phyloP scores from a whole-genome alignment of 768 basidiomycete species.

The Termitomyces sp. region DNA sequence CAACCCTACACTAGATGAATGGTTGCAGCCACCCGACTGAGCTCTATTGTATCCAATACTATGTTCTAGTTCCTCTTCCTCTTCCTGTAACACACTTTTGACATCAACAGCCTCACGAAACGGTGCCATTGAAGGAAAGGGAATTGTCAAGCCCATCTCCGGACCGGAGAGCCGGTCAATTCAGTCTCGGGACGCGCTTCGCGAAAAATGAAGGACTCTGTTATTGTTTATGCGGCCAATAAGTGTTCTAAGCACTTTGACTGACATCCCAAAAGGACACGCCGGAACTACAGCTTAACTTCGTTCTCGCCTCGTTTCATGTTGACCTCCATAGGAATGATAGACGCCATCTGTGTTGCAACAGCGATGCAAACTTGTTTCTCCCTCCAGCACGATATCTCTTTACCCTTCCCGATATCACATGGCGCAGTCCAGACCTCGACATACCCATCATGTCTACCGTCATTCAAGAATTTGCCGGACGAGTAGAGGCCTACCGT shows the following conservation, averaged over 20 bases:
- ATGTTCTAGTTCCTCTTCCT: slow-evolving; percentile 18
- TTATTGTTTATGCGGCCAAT: too few species aligned
- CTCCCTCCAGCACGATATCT: slow-evolving; percentile 50
- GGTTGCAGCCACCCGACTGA: slow-evolving; percentile 42
- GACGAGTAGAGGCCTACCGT: slow-evolving; percentile 56
- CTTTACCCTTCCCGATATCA: slow-evolving; percentile 43
- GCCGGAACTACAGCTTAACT: slow-evolving; percentile 18
- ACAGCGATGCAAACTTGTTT: slow-evolving; percentile 58
- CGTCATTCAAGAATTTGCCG: slow-evolving; percentile 48
- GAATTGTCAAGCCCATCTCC: too few species aligned
- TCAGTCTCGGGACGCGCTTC: too few species aligned
- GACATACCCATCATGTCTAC: slow-evolving; percentile 53
- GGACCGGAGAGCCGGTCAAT: too few species aligned
- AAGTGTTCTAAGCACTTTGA: too few species aligned
- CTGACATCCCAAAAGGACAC: too few species aligned
- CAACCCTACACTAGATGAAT: too few species aligned
- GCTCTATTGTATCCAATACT: slow-evolving; percentile 37
- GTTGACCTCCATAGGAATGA: slow-evolving; percentile 39
- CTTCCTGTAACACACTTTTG: slow-evolving; percentile 5
- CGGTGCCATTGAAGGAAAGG: slow-evolving; percentile 34
- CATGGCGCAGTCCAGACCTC: slow-evolving; percentile 69
- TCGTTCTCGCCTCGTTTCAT: slow-evolving; percentile 22
- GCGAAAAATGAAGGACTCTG: too few species aligned
- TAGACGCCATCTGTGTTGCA: slow-evolving; percentile 59
- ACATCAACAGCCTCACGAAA: slow-evolving; percentile 31